Evolutionary conservation across 2,329 filamentous ascomycete species (phyloP), one percentile per base, ranked within the genome.

Genomic region (Aureobasidium leucospermi): DNA sequence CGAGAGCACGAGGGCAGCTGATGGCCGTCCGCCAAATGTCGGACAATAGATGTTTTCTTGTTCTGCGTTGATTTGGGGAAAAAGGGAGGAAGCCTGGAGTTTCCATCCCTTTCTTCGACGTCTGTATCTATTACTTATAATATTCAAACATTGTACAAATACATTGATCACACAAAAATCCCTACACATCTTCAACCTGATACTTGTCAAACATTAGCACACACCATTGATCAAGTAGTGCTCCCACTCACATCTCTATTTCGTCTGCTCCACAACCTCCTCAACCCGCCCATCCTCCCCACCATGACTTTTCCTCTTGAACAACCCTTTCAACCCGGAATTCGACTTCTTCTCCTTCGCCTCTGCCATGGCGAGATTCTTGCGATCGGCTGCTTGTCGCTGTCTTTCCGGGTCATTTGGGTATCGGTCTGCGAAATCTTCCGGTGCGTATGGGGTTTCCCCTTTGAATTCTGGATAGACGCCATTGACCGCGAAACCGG

Each of bases 1-100:
- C 6, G 63, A 68, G 60, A 57, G 64, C 9, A 48, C 55, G 13
- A 58, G 55, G 28, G 55, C 55, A 9, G 42, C 43, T 31, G 42
- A 57, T 28, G 53, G 53, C 7, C 41, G 43, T 41, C 41, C 43
- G 13, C 53, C 53, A 1, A 57, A 57, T 6, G 31, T 57, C 15
- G 53, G 53, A 46, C 32, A 57, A 16, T 57, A 57, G 19, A 38
- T 11, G 23, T 23, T 23, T 32, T 1, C 10, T 34, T 10, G 11
- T 10, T 31, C 11, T 36, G 38, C 15, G 13, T 42, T 53, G 9
- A 31, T 6, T 6, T 11, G 15, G 3, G 23, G 3, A 5, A 4
- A 6, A 36, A n/a, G 49, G 15, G n/a, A 15, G n/a, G 39, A 42
- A 32, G 23, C 49, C 49, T 42, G 49, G 49, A 42, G 49, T 32